Evolutionary conservation across 352 stramenopile species (phyloP).

Genomic region (Globisporangium nunn): DNA sequence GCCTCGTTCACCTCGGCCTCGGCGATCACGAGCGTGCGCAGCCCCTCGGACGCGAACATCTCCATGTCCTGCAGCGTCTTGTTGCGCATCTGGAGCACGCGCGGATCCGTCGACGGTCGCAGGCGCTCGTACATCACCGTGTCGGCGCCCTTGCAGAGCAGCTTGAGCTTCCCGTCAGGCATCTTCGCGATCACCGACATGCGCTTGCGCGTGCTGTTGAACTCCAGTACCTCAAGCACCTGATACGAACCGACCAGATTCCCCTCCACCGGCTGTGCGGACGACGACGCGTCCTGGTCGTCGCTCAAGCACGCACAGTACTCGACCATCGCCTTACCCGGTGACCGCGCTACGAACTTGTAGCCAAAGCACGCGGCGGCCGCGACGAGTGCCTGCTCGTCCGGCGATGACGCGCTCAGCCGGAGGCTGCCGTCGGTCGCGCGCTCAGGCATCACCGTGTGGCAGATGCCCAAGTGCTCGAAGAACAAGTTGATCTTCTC

Average conservation of each 20-base stretch:
- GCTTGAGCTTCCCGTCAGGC: conserved; percentile 44
- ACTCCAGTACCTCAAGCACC: conserved; percentile 91
- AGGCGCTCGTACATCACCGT: conserved; percentile 87
- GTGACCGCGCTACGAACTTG: conserved; percentile 62
- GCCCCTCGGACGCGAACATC: conserved; percentile 79
- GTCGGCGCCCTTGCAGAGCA: conserved; percentile 87
- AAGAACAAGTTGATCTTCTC: conserved; percentile 69
- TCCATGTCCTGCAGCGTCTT: conserved; percentile 85
- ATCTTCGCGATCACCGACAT: conserved; percentile 90
- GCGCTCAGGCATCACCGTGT: conserved; percentile 97
- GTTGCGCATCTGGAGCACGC: conserved; percentile 42
- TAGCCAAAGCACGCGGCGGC: conserved; percentile 80
- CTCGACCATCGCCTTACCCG: conserved; percentile 71
- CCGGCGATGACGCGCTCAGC: conserved; percentile 88
- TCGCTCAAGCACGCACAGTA: conserved; percentile 43
- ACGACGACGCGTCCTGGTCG: conserved; percentile 16
- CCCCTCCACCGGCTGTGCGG: conserved; percentile 22
- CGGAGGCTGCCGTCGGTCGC: conserved; percentile 78
- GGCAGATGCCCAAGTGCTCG: conserved; percentile 86
- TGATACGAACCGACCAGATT: conserved; percentile 52
- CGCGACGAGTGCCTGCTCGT: conserved; percentile 87
- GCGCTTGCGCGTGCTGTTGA: conserved; percentile 93
- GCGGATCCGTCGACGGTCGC: conserved; percentile 31
- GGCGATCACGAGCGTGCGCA: conserved; percentile 88
- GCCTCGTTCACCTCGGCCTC: conserved; percentile 41